These are phyloP conservation scores for Rutidosis leptorrhynchoides DNA, from an alignment of 129 eudicot genomes.

Conservation along the genomic window DNA sequence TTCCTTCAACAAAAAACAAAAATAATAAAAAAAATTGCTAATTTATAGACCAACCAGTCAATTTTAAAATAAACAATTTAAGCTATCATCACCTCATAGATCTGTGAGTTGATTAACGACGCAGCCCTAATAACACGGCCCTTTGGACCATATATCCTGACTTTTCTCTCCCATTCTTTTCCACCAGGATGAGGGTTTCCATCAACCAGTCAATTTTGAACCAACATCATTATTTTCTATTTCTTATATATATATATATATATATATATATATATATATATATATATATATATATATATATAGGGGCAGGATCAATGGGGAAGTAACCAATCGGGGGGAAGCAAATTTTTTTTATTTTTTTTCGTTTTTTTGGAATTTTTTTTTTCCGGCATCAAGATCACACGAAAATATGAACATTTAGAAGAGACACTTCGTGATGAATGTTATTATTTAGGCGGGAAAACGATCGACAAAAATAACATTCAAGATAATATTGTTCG, in stretches of 20 bases:
- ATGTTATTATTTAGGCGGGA: too few species aligned
- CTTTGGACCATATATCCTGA: conserved; percentile 22
- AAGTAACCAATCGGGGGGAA: too few species aligned
- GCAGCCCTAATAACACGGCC: conserved; percentile 21
- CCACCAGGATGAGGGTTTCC: conserved; percentile 13
- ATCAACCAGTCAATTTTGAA: conserved; percentile 24
- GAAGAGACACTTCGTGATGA: too few species aligned
- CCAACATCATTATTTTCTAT: background rate
- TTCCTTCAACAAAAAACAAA: conserved; percentile 14
- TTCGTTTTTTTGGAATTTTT: too few species aligned
- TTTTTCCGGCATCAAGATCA: too few species aligned
- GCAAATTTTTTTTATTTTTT: too few species aligned
- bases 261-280: too few species aligned
- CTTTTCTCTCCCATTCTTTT: conserved; percentile 15
- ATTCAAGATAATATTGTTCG: too few species aligned
- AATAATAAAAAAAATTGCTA: background rate
- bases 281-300: too few species aligned
- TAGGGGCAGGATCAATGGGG: too few species aligned
- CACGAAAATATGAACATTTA: too few species aligned
- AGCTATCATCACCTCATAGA: conserved; percentile 18
- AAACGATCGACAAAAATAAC: too few species aligned
- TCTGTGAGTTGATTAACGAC: conserved; percentile 11
- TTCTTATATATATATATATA: background rate
- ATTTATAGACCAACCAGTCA: background rate
- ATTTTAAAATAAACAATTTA: background rate